phyloP scores from a whole-genome alignment of 192 early-diverging fungal genomes.

The Backusella australiensis region DNA sequence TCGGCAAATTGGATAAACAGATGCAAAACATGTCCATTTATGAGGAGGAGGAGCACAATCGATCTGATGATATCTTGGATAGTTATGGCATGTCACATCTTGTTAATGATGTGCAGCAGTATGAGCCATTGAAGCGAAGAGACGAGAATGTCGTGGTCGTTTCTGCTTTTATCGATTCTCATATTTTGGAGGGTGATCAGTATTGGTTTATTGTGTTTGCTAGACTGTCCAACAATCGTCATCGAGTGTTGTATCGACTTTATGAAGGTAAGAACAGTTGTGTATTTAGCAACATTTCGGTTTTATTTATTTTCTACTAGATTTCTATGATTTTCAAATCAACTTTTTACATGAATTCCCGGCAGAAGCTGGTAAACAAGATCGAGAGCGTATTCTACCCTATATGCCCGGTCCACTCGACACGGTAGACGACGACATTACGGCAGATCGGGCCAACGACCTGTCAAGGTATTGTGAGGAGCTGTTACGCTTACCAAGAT shows the following conservation, averaged over 20 bases:
- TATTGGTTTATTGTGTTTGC: constrained; percentile 71
- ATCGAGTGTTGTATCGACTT: constrained; percentile 63
- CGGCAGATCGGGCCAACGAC: constrained; percentile 59
- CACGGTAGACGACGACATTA: constrained; percentile 64
- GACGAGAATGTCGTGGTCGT: constrained; percentile 34
- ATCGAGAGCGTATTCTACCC: constrained; percentile 54
- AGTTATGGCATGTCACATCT: constrained; percentile 14
- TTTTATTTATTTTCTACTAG: constrained; percentile 19
- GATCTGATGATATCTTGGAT: constrained; percentile 12
- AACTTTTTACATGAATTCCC: constrained; percentile 65
- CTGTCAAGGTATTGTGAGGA: constrained; percentile 68
- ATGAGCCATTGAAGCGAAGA: background rate
- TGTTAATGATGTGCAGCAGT: background rate
- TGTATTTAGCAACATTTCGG: background rate
- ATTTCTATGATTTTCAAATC: constrained; percentile 78
- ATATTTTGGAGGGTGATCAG: constrained; percentile 65
- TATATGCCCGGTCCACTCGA: constrained; percentile 66
- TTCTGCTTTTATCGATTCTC: constrained; percentile 60
- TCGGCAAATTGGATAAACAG: constrained; percentile 16
- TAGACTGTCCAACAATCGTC: constrained; percentile 47
- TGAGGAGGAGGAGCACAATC: background rate
- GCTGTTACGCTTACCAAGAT: constrained; percentile 52
- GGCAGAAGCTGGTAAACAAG: constrained; percentile 56
- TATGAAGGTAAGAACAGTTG: constrained; percentile 51
- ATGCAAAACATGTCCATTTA: background rate